Conservation (phyloP, 768 basidiomycete genomes). For the Lentinula edodes region DNA sequence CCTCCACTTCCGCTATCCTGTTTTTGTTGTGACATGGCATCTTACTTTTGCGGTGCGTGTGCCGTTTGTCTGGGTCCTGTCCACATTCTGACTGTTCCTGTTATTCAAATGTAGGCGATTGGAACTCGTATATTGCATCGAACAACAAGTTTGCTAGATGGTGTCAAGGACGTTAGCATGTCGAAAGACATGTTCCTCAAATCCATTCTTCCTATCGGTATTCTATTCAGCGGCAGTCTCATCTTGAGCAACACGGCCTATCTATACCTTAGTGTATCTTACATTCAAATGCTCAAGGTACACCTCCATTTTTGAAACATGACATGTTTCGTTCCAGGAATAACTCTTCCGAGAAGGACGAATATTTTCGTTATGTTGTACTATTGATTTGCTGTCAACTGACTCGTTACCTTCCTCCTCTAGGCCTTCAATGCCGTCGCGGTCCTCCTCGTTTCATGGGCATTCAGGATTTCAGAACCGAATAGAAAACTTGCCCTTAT, state of each 20-base stretch:
- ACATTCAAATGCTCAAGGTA: conserved; percentile 97
- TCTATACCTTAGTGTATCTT: conserved; percentile 85
- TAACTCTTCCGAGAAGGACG: not conserved
- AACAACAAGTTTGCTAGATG: conserved; percentile 78
- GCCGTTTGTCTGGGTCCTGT: not conserved
- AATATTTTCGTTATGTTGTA: not conserved
- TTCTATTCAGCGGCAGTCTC: conserved; percentile 89
- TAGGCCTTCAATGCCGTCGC: conserved; percentile 90
- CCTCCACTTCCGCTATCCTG: conserved; percentile 82
- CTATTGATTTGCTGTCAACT: not conserved
- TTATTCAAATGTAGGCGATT: conserved; percentile 42
- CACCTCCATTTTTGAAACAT: not conserved
- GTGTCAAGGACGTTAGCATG: conserved; percentile 73
- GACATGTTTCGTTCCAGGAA: not conserved
- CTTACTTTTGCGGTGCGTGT: conserved; percentile 51
- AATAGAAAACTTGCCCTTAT: conserved; percentile 76
- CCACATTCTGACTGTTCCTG: not conserved
- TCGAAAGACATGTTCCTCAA: conserved; percentile 71
- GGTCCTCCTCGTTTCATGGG: conserved; percentile 90
- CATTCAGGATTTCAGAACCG: conserved; percentile 83
- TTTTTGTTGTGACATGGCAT: conserved; percentile 91
- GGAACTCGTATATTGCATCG: conserved; percentile 84
- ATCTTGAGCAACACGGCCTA: conserved; percentile 91
- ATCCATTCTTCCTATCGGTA: conserved; percentile 89
- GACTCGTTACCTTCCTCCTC: not conserved